Base-by-base conservation (phyloP, 371 early-diverging fungal species). In the Apophysomyces elegans region DNA sequence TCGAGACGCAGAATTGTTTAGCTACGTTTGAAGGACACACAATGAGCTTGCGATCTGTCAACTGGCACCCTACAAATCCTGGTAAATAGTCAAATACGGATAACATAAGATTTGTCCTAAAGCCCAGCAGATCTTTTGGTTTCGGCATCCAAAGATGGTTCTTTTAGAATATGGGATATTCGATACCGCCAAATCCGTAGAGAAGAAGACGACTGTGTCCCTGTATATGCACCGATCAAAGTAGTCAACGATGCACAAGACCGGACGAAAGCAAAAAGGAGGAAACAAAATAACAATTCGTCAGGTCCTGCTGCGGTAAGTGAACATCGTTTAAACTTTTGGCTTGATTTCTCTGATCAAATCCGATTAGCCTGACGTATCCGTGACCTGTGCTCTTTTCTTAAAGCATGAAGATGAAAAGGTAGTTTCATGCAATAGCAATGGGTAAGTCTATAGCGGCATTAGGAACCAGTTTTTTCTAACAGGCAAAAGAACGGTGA, bases 151-250 rank as follows among this genome's bases (percentile, higher is more conserved):
- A 81, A 87, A 45, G 90, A 91, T 67, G 92, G 92, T 0, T 62
- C 73, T 7, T 86, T 88, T 62, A 69, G 76, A 39, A 67, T 89
- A 12, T 92, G 90, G 90, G 92, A 92, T 74, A 79, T 77, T 0
- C 73, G 92, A 14, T 68, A 59, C 37, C 58, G 59, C 9, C 65
- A 59, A 39, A 32, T 56, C 18, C 43, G 64, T n/a, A 46, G 56
- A n/a, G 46, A 37, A 35, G 35, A 21, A 35, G 47, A 64, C 39
- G 58, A 38, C 13, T 60, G 44, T 9, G 61, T 70, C 50, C 72
- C 70, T 3, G 59, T 71, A 9, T 76, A 77, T 58, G 68, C 37
- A 8, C 66, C 70, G 12, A 76, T 70, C 41, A 67, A 72, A 37
- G 46, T 56, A 14, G 58, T 66, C 2, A 21, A 58, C 0, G 45